Evolutionary conservation across 1,284 basidiomycete genomes (phyloP).

Genomic region (Amylostereum areolatum): DNA sequence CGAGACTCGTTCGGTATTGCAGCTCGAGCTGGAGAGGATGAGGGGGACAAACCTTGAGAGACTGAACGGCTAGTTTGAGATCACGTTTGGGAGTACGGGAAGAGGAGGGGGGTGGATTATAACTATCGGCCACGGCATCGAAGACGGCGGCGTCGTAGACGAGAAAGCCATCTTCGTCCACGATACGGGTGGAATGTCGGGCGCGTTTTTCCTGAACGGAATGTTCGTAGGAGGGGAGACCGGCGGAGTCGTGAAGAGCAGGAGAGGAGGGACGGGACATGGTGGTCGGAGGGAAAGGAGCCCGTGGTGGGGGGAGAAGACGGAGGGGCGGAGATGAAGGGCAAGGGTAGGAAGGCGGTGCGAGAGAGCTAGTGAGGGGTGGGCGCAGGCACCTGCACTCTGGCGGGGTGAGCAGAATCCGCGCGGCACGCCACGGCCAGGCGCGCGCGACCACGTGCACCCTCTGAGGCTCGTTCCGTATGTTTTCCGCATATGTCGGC

Average conservation of each 20-base stretch:
- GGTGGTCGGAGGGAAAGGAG: background rate
- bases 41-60: background rate
- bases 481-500: too few relatives aligned
- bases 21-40: background rate
- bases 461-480: too few relatives aligned
- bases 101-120: conserved; percentile 5
- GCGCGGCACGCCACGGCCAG: too few relatives aligned
- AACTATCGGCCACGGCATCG: conserved; percentile 20
- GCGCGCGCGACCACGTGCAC: too few relatives aligned
- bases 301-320: background rate
- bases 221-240: conserved; percentile 42
- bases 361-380: background rate
- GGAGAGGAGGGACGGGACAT: background rate
- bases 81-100: background rate
- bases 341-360: background rate
- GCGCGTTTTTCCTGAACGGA: conserved; percentile 17
- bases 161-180: conserved; percentile 40
- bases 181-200: background rate
- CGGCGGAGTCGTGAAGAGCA: conserved; percentile 11
- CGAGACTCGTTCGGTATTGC: background rate
- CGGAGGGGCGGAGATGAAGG: background rate
- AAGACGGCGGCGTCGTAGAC: conserved; percentile 43
- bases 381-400: too few relatives aligned
- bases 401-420: too few relatives aligned
- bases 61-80: background rate